A percentile compares a stretch with the other conserved stretches of the same genome.
These are phyloP conservation scores for Botryotinia narcissicola DNA, from an alignment of 2,329 filamentous ascomycete genomes.

Conservation along the genomic window DNA sequence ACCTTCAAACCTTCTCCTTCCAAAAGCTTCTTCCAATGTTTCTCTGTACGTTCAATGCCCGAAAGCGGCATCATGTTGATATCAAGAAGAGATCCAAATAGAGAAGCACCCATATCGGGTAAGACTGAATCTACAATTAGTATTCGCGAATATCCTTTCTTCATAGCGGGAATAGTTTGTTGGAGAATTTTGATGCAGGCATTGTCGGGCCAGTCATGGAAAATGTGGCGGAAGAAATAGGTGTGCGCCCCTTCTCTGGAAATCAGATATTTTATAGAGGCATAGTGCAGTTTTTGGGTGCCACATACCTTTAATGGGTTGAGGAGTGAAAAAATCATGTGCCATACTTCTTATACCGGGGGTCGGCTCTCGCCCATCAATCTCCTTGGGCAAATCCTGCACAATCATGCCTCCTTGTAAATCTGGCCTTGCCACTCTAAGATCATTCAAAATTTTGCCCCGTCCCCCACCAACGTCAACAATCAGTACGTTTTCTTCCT, in stretches of 20 bases:
- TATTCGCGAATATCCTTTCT: slow-evolving; percentile 31
- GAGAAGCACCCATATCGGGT: slow-evolving; percentile 29
- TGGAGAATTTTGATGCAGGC: slow-evolving; percentile 36
- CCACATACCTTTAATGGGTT: slow-evolving; percentile 33
- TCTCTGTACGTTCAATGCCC: slow-evolving; percentile 40
- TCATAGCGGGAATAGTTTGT: slow-evolving; percentile 32
- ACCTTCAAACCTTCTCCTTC: slow-evolving; percentile 24
- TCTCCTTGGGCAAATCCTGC: slow-evolving; percentile 27
- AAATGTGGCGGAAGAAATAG: slow-evolving; percentile 38
- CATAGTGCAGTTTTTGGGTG: neutral
- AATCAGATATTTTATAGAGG: neutral
- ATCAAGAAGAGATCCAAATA: slow-evolving; percentile 13
- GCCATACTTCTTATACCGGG: slow-evolving; percentile 24
- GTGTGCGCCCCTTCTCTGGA: slow-evolving; percentile 28
- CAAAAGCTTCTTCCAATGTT: slow-evolving; percentile 38
- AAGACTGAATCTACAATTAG: slow-evolving; percentile 29
- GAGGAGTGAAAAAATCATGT: slow-evolving; percentile 39
- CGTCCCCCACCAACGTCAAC: no score
- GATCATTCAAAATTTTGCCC: no score
- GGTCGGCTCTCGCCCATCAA: slow-evolving; percentile 17
- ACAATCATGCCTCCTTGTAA: slow-evolving; percentile 26
- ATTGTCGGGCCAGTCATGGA: slow-evolving; percentile 41
- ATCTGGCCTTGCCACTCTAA: no score
- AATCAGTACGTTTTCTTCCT: no score
- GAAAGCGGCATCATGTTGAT: slow-evolving; percentile 19